phyloP scores from a whole-genome alignment of 306 rosid genomes.

The Cucurbita moschata region DNA sequence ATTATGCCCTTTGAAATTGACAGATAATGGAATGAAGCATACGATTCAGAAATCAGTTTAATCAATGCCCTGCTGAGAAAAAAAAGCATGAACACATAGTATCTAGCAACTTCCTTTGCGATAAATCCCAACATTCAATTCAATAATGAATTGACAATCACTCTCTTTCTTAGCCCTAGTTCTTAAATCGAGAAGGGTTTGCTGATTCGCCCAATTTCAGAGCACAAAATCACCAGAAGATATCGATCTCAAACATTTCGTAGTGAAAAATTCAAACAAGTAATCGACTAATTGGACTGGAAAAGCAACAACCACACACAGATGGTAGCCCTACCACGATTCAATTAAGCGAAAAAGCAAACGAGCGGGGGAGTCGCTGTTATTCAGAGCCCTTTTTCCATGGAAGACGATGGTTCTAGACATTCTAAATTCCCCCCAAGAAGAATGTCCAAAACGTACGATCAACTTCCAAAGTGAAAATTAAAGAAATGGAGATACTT shows the following conservation, averaged over 20 bases:
- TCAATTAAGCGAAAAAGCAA: neutral
- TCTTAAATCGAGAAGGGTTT: neutral
- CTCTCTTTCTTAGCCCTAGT: neutral
- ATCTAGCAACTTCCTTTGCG: neutral
- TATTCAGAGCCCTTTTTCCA: neutral
- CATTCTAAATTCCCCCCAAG: neutral
- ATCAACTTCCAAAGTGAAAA: neutral
- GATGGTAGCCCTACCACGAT: neutral
- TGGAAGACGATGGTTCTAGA: neutral
- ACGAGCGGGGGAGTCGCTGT: neutral
- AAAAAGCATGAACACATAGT: neutral
- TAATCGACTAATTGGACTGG: neutral
- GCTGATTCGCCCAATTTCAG: neutral
- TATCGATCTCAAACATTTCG: neutral
- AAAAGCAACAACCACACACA: neutral
- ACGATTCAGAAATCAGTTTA: neutral
- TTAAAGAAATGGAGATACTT: neutral
- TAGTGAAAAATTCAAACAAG: neutral
- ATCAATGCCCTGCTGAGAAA: neutral
- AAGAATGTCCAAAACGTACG: slow-evolving; percentile 1
- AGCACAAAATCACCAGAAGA: neutral
- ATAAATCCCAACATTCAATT: neutral
- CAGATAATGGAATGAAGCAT: neutral
- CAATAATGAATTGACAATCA: neutral
- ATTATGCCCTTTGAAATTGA: neutral